Conservation (phyloP, 1,284 basidiomycete species). For the Boletus sp. region DNA sequence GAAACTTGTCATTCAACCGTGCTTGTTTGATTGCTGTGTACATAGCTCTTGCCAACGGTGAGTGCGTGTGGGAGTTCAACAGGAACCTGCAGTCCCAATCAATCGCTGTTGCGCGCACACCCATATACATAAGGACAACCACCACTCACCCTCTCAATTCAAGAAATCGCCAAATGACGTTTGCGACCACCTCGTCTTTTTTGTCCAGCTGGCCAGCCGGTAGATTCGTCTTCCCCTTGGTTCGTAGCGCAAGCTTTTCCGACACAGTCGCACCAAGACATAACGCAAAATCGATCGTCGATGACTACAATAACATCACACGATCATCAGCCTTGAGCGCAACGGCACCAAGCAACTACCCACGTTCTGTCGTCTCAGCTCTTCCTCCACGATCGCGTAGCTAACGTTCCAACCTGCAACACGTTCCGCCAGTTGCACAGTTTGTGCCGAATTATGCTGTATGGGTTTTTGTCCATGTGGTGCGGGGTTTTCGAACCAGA, state of each 20-base stretch:
- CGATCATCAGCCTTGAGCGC: slow-evolving; percentile 11
- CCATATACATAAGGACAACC: too few relatives aligned
- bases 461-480: slow-evolving; percentile 55
- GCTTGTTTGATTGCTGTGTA: slow-evolving; percentile 73
- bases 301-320: slow-evolving; percentile 52
- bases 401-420: slow-evolving; percentile 93
- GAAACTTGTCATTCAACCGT: slow-evolving; percentile 95
- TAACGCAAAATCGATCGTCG: slow-evolving; percentile 95
- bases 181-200: slow-evolving; percentile 98
- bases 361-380: slow-evolving; percentile 93
- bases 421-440: slow-evolving; percentile 82
- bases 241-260: slow-evolving; percentile 75
- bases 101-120: too few relatives aligned
- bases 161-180: slow-evolving; percentile 97
- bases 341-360: slow-evolving; percentile 35
- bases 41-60: slow-evolving; percentile 87
- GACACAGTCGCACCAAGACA: slow-evolving; percentile 88
- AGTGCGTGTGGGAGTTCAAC: slow-evolving; percentile 83
- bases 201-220: slow-evolving; percentile 71
- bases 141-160: slow-evolving; percentile 81
- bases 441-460: slow-evolving; percentile 73
- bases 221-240: slow-evolving; percentile 53
- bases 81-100: slow-evolving; percentile 62
- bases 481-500: slow-evolving; percentile 71
- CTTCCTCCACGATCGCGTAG: slow-evolving; percentile 85